Conservation (phyloP, 2,329 filamentous ascomycete species). For the Colletotrichum acutatum region DNA sequence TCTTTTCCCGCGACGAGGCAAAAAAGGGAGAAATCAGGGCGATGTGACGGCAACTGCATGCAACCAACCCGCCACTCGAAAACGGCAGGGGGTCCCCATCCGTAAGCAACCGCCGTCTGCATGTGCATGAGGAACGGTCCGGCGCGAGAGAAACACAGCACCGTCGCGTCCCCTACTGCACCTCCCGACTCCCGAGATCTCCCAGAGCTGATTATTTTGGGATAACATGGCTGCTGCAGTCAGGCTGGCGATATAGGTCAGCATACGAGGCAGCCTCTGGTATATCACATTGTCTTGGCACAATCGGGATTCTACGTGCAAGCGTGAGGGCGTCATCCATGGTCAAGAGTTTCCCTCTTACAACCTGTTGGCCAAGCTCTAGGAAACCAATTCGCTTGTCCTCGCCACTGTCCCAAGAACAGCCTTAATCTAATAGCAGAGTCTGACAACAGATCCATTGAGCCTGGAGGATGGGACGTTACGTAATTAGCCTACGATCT, state of each 20-base stretch:
- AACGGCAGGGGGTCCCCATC: slow-evolving; percentile 18
- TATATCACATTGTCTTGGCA: no score
- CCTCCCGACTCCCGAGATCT: neutral
- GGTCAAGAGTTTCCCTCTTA: no score
- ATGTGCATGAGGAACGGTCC: slow-evolving; percentile 34
- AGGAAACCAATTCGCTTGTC: no score
- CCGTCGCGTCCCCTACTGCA: slow-evolving; percentile 15
- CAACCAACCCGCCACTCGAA: neutral
- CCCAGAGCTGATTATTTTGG: neutral
- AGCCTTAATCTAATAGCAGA: no score
- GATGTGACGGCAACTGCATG: slow-evolving; percentile 24
- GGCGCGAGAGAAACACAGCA: slow-evolving; percentile 12
- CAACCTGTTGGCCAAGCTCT: no score
- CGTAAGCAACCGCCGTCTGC: slow-evolving; percentile 24
- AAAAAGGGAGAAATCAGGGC: neutral
- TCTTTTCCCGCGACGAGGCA: neutral
- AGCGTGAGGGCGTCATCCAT: no score
- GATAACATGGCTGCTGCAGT: neutral
- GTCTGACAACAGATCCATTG: no score
- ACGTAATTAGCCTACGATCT: no score
- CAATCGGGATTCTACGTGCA: no score
- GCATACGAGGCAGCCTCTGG: neutral
- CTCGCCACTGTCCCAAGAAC: no score
- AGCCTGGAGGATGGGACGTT: no score
- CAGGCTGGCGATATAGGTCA: neutral